Evolutionary conservation across 805 yeast genomes (phyloP), one percentile per base, ranked within the genome.

Genomic region (Maudiozyma turicensis): DNA sequence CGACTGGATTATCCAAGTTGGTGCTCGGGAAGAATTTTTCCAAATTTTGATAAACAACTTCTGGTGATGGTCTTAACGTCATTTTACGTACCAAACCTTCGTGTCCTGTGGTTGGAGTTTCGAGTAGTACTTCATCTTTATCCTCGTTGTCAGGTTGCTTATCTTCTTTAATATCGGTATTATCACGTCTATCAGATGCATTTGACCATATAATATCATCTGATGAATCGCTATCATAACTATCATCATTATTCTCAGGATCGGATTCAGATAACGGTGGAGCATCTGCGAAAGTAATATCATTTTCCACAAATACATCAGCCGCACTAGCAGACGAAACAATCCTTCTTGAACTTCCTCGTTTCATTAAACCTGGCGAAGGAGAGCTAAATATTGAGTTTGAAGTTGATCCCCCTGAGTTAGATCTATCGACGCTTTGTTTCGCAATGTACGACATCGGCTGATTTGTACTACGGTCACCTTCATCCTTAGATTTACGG

Each of bases 21-120:
- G 97, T 82, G 57, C 85, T 77, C 0, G 99, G 99, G 72, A 93
- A 93, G 63, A 86, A 93, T 59, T 79, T 78, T 56, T 93, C 99
- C 53, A 93, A 75, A 58, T 93, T 90, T 49, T 88, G 87, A 63
- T 90, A 93, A 32, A 93, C 84, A 40, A 86, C 95, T 60, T 91
- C 98, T 1, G 95, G 84, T 0, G 98, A 89, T 2, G 99, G 99
- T 63, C 99, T 80, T 13, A 93, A 83, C 7, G 84, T 81, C 87
- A 82, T 79, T 48, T 68, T 69, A 30, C 67, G 58, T 5, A 47
- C 45, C 13, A 58, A 28, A 9, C 49, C 35, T 40, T 50, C 46
- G 26, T 48, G 43, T 3, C 43, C 32, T 39, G 47, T 50, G 26
- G 31, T 40, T 31, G 40, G 47, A 30, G 33, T 44, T 14, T 43